Percentiles rank a stretch among this genome's conserved stretches.
Conservation (phyloP, 257 asterid genomes). For the Cordia subcordata region DNA sequence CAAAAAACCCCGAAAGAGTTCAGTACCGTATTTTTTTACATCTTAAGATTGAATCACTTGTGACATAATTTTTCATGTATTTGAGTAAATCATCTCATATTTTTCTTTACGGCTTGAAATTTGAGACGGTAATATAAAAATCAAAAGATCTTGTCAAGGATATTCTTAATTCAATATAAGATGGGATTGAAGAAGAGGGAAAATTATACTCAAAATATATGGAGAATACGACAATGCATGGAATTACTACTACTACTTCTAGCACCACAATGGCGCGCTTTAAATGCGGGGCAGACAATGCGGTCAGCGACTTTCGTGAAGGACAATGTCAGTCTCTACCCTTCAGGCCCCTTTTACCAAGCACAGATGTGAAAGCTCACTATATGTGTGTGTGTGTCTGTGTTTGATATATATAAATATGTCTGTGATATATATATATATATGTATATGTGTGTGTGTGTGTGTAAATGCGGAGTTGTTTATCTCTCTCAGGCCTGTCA, state of each 20-base stretch:
- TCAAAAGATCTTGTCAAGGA: too few species aligned
- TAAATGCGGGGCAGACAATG: slow-evolving; percentile 8
- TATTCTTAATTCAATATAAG: too few species aligned
- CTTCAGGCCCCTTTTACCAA: neutral
- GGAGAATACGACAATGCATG: neutral
- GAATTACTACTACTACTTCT: neutral
- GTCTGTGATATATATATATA: neutral
- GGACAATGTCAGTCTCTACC: slow-evolving; percentile 3
- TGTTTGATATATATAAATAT: neutral
- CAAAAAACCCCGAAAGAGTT: too few species aligned
- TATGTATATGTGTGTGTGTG: too few species aligned
- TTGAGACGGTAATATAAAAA: neutral
- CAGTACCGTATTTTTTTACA: too few species aligned
- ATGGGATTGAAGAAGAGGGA: too few species aligned
- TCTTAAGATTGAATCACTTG: too few species aligned
- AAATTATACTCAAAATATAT: neutral
- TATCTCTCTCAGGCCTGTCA: slow-evolving; percentile 1
- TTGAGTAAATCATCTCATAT: too few species aligned
- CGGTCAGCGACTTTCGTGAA: slow-evolving; percentile 3
- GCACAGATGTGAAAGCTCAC: slow-evolving; percentile 4
- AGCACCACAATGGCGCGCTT: slow-evolving; percentile 1
- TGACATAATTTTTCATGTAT: too few species aligned
- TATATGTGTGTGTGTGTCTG: too few species aligned
- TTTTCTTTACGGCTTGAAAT: too few species aligned
- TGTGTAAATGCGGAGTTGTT: too few species aligned